A percentile compares a stretch with the other conserved stretches of the same genome.
phyloP scores from a whole-genome alignment of 441 rosid genomes.

The Populus hybrid region DNA sequence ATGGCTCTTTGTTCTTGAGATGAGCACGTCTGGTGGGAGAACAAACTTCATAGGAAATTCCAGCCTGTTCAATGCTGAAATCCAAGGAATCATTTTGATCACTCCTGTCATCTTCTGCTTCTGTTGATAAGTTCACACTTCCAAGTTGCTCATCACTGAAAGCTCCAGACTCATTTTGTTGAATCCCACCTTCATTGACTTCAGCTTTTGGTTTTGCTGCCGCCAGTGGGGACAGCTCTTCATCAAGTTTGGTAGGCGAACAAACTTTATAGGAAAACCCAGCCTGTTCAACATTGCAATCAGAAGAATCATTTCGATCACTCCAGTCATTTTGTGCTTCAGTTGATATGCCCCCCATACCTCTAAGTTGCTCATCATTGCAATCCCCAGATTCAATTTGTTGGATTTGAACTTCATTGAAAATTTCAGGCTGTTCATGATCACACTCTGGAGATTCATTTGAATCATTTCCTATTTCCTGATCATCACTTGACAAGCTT shows the following conservation, averaged over 20 bases:
- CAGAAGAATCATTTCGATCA: background rate
- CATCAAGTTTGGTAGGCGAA: background rate
- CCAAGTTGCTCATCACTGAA: background rate
- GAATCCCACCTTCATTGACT: background rate
- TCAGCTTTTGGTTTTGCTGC: background rate
- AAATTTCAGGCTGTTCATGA: constrained; percentile 26
- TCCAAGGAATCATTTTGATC: background rate
- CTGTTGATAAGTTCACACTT: background rate
- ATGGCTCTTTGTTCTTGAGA: no score
- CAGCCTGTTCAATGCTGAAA: background rate
- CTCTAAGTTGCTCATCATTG: background rate
- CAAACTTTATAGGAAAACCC: background rate
- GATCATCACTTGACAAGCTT: constrained; percentile 14
- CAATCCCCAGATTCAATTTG: background rate
- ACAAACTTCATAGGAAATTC: background rate
- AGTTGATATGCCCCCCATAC: background rate
- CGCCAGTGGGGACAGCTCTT: background rate
- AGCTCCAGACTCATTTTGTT: background rate
- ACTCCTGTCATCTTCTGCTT: background rate
- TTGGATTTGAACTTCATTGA: constrained; percentile 9
- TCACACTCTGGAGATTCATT: constrained; percentile 19
- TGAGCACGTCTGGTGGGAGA: no score
- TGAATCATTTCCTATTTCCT: constrained; percentile 11
- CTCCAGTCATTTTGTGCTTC: background rate
- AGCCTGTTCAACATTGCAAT: background rate